phyloP scores from a whole-genome alignment of 768 basidiomycete genomes.

The Hericium coralloides region DNA sequence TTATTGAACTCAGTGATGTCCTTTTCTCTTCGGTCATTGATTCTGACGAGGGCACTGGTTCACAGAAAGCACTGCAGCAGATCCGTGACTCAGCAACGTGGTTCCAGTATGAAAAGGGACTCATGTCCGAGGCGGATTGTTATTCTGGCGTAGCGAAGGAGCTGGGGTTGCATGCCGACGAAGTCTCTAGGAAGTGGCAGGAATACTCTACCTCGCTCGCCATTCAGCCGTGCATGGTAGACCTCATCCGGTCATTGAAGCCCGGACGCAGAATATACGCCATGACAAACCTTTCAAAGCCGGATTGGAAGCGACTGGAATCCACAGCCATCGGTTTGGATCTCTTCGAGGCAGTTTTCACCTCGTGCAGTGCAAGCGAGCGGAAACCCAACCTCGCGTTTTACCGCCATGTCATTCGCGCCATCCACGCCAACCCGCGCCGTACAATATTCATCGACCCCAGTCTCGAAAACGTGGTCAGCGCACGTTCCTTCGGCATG shows the following conservation, averaged over 20 bases:
- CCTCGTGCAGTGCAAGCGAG: slow-evolving; percentile 40
- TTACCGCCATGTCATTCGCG: slow-evolving; percentile 37
- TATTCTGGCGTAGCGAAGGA: slow-evolving; percentile 32
- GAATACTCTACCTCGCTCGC: slow-evolving; percentile 27
- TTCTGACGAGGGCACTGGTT: slow-evolving; percentile 24
- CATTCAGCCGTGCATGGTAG: slow-evolving; percentile 33
- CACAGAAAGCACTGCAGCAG: slow-evolving; percentile 28
- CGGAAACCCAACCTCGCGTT: slow-evolving; percentile 49
- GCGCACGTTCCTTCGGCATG: slow-evolving; percentile 47
- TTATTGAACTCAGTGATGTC: slow-evolving; percentile 47
- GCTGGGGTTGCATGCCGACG: slow-evolving; percentile 28
- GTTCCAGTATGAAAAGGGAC: slow-evolving; percentile 44
- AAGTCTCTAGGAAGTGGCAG: slow-evolving; percentile 38
- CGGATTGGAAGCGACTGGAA: slow-evolving; percentile 38
- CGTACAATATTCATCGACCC: slow-evolving; percentile 50
- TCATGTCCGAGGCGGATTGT: slow-evolving; percentile 33
- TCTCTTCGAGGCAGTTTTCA: slow-evolving; percentile 42
- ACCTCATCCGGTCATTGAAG: slow-evolving; percentile 38
- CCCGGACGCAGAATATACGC: slow-evolving; percentile 36
- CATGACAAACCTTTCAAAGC: slow-evolving; percentile 50
- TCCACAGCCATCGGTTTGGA: slow-evolving; percentile 37
- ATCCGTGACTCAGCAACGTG: slow-evolving; percentile 38
- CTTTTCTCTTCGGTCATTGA: slow-evolving; percentile 39
- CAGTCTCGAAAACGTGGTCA: slow-evolving; percentile 47
- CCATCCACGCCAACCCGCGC: slow-evolving; percentile 35